Evolutionary conservation across 2,329 filamentous ascomycete species (phyloP).

Genomic region (Lasiodiplodia sp.): DNA sequence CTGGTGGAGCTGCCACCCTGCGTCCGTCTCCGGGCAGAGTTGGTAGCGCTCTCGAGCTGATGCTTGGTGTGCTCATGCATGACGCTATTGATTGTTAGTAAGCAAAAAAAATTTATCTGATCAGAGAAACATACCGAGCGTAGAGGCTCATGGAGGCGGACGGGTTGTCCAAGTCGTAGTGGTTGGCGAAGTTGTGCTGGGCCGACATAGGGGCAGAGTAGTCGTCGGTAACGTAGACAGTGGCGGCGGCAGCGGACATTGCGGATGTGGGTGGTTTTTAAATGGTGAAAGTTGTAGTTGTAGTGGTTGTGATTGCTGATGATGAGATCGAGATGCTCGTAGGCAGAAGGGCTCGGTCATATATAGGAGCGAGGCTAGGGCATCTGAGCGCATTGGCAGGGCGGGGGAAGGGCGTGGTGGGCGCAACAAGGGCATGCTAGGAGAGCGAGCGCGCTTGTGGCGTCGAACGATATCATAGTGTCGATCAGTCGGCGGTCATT

Average conservation of each 20-base stretch:
- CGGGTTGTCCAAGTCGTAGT: slow-evolving; percentile 52
- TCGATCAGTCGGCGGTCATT: slow-evolving; percentile 3
- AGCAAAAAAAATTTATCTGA: no score
- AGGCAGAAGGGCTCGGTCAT: slow-evolving; percentile 8
- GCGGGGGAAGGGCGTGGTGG: not conserved
- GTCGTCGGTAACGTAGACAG: slow-evolving; percentile 48
- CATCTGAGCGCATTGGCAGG: not conserved
- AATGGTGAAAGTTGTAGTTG: not conserved
- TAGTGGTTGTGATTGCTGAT: not conserved
- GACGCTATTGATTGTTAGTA: slow-evolving; percentile 41
- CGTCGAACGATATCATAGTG: slow-evolving; percentile 23
- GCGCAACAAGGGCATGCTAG: not conserved
- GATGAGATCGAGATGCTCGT: not conserved
- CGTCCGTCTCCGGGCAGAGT: slow-evolving; percentile 53
- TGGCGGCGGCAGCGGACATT: slow-evolving; percentile 31
- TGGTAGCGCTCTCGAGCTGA: slow-evolving; percentile 55
- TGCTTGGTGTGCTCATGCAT: slow-evolving; percentile 61
- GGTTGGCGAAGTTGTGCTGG: slow-evolving; percentile 53
- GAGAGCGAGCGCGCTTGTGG: slow-evolving; percentile 14
- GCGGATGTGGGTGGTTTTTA: slow-evolving; percentile 35
- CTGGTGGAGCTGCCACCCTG: slow-evolving; percentile 28
- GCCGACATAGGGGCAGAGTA: slow-evolving; percentile 52
- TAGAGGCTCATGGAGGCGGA: slow-evolving; percentile 51
- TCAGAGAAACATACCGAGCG: slow-evolving; percentile 47
- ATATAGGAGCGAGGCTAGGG: slow-evolving; percentile 10